phyloP scores from a whole-genome alignment of 116 monocot genomes.

The Posidonia oceanica region DNA sequence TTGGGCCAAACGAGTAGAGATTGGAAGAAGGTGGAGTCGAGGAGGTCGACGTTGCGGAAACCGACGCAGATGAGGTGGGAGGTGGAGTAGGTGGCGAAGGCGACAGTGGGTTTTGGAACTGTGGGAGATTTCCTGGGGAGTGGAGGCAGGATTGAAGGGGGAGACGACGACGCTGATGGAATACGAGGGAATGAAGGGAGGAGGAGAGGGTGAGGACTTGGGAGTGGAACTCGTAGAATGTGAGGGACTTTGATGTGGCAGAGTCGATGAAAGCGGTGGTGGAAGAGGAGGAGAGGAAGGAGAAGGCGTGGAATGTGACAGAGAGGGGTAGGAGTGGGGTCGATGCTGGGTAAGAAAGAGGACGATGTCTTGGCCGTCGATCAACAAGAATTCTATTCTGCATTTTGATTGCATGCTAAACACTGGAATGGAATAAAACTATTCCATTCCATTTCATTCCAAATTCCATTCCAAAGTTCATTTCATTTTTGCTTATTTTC shows the following conservation, averaged over 20 bases:
- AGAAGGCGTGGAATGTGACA: constrained; percentile 11
- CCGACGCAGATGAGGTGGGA: constrained; percentile 24
- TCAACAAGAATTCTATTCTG: too few relatives aligned
- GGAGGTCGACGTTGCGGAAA: constrained; percentile 17
- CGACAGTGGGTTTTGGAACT: constrained; percentile 33
- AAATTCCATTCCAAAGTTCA: too few relatives aligned
- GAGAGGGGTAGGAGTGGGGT: too few relatives aligned
- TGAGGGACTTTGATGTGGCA: constrained; percentile 2
- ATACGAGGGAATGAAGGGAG: constrained; percentile 8
- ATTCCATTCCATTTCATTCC: too few relatives aligned
- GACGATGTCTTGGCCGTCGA: too few relatives aligned
- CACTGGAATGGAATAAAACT: too few relatives aligned
- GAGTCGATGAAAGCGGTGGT: constrained; percentile 16
- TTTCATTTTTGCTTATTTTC: too few relatives aligned
- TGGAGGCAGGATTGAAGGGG: constrained; percentile 43
- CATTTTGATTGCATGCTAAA: too few relatives aligned
- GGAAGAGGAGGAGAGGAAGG: constrained; percentile 1
- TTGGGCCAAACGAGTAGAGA: constrained; percentile 7
- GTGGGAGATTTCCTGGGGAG: constrained; percentile 17
- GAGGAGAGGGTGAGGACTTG: constrained; percentile 16
- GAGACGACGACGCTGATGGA: constrained; percentile 59
- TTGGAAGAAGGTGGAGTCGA: constrained; percentile 19
- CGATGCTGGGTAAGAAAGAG: too few relatives aligned
- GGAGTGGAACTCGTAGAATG: constrained; percentile 8
- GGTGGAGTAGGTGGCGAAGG: not conserved